Conservation (phyloP, 805 yeast species). For the Metschnikowia amazonensis region DNA sequence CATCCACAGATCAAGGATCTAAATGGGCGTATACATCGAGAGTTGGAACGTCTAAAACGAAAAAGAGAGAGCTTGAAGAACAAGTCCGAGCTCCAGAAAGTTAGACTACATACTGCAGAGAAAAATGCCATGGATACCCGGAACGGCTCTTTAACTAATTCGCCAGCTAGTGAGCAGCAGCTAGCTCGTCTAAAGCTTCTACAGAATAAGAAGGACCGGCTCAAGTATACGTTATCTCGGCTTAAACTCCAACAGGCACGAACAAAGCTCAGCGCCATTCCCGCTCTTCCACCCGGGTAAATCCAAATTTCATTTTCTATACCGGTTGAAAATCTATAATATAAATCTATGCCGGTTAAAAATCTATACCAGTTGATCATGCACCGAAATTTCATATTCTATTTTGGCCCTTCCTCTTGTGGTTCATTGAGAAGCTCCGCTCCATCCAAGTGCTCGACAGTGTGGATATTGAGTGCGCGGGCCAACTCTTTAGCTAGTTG, state of each 20-base stretch:
- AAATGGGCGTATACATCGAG: constrained; percentile 28
- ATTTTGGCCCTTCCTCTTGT: background rate
- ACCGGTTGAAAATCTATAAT: too few species aligned
- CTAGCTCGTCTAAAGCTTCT: constrained; percentile 37
- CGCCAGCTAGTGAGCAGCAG: constrained; percentile 31
- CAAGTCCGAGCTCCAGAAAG: constrained; percentile 39
- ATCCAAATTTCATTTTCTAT: background rate
- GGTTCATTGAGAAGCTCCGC: constrained; percentile 18
- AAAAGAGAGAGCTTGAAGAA: constrained; percentile 30
- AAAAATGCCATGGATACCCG: constrained; percentile 12
- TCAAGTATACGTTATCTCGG: constrained; percentile 36
- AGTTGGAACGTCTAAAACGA: constrained; percentile 31
- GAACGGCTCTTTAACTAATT: constrained; percentile 12
- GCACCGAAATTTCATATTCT: too few species aligned
- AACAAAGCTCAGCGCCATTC: constrained; percentile 14
- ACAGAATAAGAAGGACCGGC: constrained; percentile 42
- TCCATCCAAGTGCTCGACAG: constrained; percentile 36
- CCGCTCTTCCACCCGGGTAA: constrained; percentile 11
- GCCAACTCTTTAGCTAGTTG: constrained; percentile 38
- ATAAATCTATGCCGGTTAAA: too few species aligned
- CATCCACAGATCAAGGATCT: constrained; percentile 41
- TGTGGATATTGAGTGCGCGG: constrained; percentile 26
- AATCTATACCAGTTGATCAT: too few species aligned
- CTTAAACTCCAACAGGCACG: constrained; percentile 17
- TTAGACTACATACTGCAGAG: constrained; percentile 28